phyloP scores from a whole-genome alignment of 2,329 filamentous ascomycete genomes.

The Claviceps sp. region DNA sequence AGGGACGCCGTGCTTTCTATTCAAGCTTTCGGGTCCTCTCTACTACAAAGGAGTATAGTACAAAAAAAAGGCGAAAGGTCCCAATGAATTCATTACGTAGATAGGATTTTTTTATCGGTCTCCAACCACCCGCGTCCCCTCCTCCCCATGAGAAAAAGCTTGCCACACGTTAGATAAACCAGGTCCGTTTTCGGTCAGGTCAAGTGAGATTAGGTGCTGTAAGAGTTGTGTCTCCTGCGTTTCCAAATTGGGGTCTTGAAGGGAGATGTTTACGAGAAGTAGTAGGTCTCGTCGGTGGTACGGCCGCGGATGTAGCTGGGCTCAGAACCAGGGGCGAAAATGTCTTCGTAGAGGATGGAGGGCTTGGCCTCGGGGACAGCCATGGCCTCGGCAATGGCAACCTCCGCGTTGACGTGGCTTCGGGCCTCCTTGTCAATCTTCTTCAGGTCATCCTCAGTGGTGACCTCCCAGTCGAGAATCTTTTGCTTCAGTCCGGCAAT shows the following conservation, averaged over 20 bases:
- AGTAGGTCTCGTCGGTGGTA: slow-evolving; percentile 86
- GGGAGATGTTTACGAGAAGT: slow-evolving; percentile 46
- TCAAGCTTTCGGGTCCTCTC: slow-evolving; percentile 10
- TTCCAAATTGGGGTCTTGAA: not conserved
- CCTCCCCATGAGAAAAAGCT: not conserved
- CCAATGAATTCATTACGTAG: slow-evolving; percentile 18
- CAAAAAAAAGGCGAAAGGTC: slow-evolving; percentile 15
- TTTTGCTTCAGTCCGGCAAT: slow-evolving; percentile 98
- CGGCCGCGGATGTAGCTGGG: slow-evolving; percentile 78
- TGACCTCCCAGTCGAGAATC: slow-evolving; percentile 89
- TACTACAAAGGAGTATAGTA: slow-evolving; percentile 12
- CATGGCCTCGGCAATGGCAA: slow-evolving; percentile 84
- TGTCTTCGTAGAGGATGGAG: slow-evolving; percentile 88
- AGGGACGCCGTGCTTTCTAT: slow-evolving; percentile 10
- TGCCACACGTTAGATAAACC: not conserved
- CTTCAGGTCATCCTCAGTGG: slow-evolving; percentile 92
- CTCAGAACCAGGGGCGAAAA: slow-evolving; percentile 82
- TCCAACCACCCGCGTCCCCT: not conserved
- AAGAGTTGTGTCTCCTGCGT: not conserved
- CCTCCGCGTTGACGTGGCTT: slow-evolving; percentile 74
- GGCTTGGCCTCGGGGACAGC: slow-evolving; percentile 60
- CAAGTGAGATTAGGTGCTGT: not conserved
- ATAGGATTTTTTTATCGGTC: not conserved
- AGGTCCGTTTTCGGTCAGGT: not conserved
- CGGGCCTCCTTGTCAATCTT: slow-evolving; percentile 87